phyloP scores from a whole-genome alignment of 148 eudicot species.

The Camellia granthamiana region DNA sequence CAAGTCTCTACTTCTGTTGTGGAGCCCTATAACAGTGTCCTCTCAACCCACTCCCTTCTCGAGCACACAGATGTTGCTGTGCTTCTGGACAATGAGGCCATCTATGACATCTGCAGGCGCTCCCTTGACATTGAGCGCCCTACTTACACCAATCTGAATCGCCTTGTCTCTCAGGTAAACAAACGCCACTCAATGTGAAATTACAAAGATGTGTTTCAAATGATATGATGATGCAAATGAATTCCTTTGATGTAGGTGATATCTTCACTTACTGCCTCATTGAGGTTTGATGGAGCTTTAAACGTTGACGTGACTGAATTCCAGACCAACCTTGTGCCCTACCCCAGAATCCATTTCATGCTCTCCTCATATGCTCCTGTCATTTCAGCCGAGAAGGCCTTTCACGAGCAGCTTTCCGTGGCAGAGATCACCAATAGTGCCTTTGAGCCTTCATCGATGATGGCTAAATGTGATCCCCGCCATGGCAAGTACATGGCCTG shows the following conservation, averaged over 20 bases:
- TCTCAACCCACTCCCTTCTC: not conserved
- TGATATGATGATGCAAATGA: not conserved
- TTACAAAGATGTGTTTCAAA: not conserved
- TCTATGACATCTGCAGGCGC: not conserved
- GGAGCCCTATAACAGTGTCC: constrained; percentile 3
- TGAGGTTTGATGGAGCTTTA: constrained; percentile 31
- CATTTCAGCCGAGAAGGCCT: constrained; percentile 30
- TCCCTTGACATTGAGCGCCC: constrained; percentile 10
- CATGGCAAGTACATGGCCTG: constrained; percentile 37
- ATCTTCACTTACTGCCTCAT: constrained; percentile 29
- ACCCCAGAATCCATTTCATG: constrained; percentile 29
- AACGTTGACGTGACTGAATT: constrained; percentile 30
- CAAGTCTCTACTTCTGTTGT: constrained; percentile 37
- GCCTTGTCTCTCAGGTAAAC: constrained; percentile 36
- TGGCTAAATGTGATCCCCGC: constrained; percentile 29
- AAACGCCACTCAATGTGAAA: not conserved
- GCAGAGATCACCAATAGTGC: constrained; percentile 31
- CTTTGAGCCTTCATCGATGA: constrained; percentile 29
- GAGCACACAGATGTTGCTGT: not conserved
- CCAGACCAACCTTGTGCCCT: constrained; percentile 29
- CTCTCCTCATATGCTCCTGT: constrained; percentile 37
- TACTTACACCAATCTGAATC: constrained; percentile 39
- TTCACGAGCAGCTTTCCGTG: constrained; percentile 31
- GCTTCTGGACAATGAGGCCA: constrained; percentile 5
- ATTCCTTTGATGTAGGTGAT: constrained; percentile 19